These are phyloP conservation scores for Nitzschia putrida DNA, from an alignment of 108 stramenopile species.

Conservation along the genomic window DNA sequence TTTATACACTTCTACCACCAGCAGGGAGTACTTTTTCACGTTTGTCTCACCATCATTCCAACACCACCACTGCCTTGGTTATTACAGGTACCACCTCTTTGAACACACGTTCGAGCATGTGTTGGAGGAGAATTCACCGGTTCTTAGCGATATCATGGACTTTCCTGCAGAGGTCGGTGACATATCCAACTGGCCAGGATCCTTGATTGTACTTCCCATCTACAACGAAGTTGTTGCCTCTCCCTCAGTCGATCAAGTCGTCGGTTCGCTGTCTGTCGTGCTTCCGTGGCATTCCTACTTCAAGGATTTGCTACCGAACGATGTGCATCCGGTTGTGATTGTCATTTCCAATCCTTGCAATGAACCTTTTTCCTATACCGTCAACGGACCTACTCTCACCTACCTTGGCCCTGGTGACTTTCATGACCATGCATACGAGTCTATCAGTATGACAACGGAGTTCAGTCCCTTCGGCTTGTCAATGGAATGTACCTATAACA, in stretches of 20 bases:
- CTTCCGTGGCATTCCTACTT: slow-evolving; percentile 24
- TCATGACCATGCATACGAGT: slow-evolving; percentile 11
- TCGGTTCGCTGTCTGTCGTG: not conserved
- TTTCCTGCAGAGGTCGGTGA: not conserved
- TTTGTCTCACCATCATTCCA: not conserved
- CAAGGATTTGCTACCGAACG: not conserved
- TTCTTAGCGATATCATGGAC: slow-evolving; percentile 1
- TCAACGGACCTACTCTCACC: slow-evolving; percentile 8
- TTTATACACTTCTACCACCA: not conserved
- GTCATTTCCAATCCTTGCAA: slow-evolving; percentile 32
- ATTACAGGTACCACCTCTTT: not conserved
- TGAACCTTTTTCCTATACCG: not conserved
- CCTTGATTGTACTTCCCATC: not conserved
- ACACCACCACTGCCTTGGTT: too few relatives aligned
- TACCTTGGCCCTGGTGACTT: slow-evolving; percentile 19
- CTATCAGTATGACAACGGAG: not conserved
- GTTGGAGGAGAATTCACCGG: not conserved
- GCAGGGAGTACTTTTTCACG: not conserved
- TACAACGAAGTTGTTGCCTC: not conserved
- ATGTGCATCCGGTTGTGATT: not conserved
- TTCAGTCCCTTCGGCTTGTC: not conserved
- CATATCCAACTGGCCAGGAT: not conserved
- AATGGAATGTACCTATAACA: slow-evolving; percentile 7
- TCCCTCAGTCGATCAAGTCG: not conserved
- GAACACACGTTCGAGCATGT: not conserved